phyloP scores from a whole-genome alignment of 78 protist genomes.

The Creolimax fragrantissima region DNA sequence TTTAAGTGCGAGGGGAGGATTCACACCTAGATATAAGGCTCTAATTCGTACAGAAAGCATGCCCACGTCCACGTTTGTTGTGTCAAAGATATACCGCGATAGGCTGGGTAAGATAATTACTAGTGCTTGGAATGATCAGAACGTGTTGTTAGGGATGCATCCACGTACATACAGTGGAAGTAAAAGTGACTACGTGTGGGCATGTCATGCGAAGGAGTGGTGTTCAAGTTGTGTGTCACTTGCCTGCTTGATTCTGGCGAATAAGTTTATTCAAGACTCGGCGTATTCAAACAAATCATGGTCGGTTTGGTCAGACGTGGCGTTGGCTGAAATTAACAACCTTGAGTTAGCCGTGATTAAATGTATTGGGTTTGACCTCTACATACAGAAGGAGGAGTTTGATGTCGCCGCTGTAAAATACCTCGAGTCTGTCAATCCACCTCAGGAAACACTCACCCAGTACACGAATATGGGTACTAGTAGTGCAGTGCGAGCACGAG shows the following conservation, averaged over 20 bases:
- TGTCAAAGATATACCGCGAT: not conserved
- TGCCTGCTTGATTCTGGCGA: not conserved
- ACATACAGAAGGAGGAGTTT: not conserved
- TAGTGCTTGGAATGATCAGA: not conserved
- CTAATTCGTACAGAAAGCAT: not conserved
- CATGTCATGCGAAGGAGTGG: not conserved
- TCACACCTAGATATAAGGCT: not conserved
- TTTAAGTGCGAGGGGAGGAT: not conserved
- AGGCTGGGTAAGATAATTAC: not conserved
- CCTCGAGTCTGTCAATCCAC: not conserved
- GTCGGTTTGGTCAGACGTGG: not conserved
- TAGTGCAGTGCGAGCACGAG: too few relatives aligned
- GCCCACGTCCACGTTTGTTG: not conserved
- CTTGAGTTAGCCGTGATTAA: not conserved
- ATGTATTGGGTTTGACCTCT: not conserved
- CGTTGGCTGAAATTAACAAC: not conserved
- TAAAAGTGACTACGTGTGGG: not conserved
- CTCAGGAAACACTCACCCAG: too few relatives aligned
- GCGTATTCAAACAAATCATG: not conserved
- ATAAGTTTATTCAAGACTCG: not conserved
- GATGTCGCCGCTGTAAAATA: not conserved
- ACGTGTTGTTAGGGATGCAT: not conserved
- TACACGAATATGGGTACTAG: too few relatives aligned
- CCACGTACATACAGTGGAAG: not conserved
- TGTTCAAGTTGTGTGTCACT: not conserved